Evolutionary conservation across 1,139 yeast genomes (phyloP), one percentile per base, ranked within the genome.

Genomic region (Scheffersomyces stambukii): DNA sequence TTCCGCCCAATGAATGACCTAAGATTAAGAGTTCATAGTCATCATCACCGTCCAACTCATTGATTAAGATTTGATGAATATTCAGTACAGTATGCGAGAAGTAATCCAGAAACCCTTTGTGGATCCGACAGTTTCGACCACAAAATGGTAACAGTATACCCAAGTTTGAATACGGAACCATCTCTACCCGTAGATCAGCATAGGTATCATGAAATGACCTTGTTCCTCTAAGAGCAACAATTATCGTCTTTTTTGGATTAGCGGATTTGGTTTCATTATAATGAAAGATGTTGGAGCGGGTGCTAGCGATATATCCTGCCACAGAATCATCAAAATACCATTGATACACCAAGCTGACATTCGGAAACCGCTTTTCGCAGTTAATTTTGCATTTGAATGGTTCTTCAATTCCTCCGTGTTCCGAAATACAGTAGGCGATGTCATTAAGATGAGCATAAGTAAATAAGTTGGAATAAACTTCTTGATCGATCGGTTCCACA

Each of bases 1-100:
- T 62, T 6, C 77, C 78, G 1, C 78, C 78, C 38, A 71, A 40
- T 1, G 77, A 71, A 41, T 72, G 78, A 1, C 78, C 78, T 41
- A 70, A 43, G 5, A 72, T 50, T 1, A 54, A 28, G 2, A 72
- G 37, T 35, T 64, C 62, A 31, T 60, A 60, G 25, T 56, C 47
- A 5, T 55, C 54, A 9, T 56, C 28, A 38, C 35, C 25, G 1
- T 40, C 35, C 11, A 61, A 40, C 30, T 59, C 64, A 5, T 37
- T 22, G 8, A 48, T 50, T 10, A 69, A 29, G 3, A 44, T 31
- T 2, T 34, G 34, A 17, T 57, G 52, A 4, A 70, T 53, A 5
- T 46, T 48, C 2, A 28, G 29, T 24, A 69, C 39, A 0, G 72
- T 64, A 26, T 49, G 46, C 7, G 44, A 31, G 38, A 47, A 69